phyloP scores from a whole-genome alignment of 345 rosid genomes.

The Eucalyptus leucophloia region DNA sequence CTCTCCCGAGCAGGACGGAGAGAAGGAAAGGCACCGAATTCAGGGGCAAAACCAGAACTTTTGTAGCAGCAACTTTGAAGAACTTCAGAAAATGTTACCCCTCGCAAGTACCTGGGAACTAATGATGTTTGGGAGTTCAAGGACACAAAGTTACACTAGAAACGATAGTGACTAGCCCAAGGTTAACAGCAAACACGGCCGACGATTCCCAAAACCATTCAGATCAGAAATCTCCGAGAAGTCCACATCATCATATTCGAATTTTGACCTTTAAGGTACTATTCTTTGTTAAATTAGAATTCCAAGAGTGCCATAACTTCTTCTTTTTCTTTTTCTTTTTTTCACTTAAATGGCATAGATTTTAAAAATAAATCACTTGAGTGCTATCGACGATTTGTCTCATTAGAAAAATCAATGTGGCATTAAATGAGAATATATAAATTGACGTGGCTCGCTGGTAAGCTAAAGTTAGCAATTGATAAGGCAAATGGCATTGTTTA shows the following conservation, averaged over 20 bases:
- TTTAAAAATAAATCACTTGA: background rate
- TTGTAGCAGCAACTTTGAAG: background rate
- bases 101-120: background rate
- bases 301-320: background rate
- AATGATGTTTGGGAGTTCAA: background rate
- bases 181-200: background rate
- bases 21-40: background rate
- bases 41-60: background rate
- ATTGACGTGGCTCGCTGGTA: accelerated
- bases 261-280: background rate
- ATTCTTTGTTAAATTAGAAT: background rate
- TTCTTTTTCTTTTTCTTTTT: background rate
- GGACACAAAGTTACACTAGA: background rate
- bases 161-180: background rate
- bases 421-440: background rate
- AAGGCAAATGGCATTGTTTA: background rate
- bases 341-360: background rate
- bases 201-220: background rate
- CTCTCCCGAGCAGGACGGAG: background rate
- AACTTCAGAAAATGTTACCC: background rate
- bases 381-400: background rate
- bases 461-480: background rate
- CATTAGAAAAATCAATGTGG: background rate
- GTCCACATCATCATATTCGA: background rate
- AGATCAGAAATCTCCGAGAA: background rate